These are phyloP conservation scores for Sordariomycetes sp. DNA, from an alignment of 2,329 filamentous ascomycete genomes.

Conservation along the genomic window DNA sequence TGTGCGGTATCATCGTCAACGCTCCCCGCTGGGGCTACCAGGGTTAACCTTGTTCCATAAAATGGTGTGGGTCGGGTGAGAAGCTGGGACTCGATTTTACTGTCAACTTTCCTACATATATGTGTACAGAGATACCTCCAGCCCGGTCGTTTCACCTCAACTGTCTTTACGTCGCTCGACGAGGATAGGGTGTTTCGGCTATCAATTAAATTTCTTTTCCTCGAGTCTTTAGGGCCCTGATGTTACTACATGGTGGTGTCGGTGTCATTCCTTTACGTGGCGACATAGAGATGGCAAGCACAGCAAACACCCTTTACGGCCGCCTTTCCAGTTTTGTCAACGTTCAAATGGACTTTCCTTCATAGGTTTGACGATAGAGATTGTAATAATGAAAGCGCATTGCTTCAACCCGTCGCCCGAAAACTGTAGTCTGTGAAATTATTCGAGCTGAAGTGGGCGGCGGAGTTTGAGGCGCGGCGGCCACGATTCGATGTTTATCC, in stretches of 20 bases:
- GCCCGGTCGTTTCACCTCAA: background rate
- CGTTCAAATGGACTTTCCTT: background rate
- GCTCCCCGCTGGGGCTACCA: constrained; percentile 35
- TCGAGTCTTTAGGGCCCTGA: background rate
- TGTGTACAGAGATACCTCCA: background rate
- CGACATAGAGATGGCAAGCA: background rate
- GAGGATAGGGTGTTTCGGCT: background rate
- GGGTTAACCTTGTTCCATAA: background rate
- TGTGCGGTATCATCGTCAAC: constrained; percentile 54
- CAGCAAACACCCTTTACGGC: background rate
- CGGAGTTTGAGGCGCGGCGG: too few species aligned
- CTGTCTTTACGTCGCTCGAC: background rate
- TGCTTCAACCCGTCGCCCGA: too few species aligned
- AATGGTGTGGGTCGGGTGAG: background rate
- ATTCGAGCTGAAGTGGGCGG: too few species aligned
- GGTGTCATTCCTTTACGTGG: background rate
- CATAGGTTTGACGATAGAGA: background rate
- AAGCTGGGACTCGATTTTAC: background rate
- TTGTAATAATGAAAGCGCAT: background rate
- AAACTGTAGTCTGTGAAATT: too few species aligned
- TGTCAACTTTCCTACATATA: background rate
- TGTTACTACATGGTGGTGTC: background rate
- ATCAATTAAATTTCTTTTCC: background rate
- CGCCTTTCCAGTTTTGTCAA: background rate
- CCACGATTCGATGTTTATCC: too few species aligned